phyloP scores from a whole-genome alignment of 1,139 yeast genomes.

The Lodderomyces margitis region DNA sequence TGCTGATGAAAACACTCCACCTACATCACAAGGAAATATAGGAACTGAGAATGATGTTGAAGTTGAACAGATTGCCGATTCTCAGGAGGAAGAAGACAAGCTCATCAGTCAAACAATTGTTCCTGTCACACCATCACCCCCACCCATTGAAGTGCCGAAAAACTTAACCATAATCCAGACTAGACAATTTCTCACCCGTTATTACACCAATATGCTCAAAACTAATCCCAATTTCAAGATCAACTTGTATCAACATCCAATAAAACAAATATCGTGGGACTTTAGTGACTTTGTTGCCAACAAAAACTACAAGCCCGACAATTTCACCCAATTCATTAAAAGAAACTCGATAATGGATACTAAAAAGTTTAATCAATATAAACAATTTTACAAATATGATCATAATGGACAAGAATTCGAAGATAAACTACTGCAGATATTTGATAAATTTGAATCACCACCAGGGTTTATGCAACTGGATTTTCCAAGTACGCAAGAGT shows the following conservation, averaged over 20 bases:
- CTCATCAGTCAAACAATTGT: not conserved
- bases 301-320: conserved; percentile 23
- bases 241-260: conserved; percentile 28
- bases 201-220: conserved; percentile 23
- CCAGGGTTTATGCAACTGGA: conserved; percentile 65
- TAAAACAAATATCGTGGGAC: conserved; percentile 36
- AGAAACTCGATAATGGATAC: conserved; percentile 19
- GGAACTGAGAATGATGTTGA: not conserved
- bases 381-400: conserved; percentile 22
- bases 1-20: not conserved
- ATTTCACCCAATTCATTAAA: conserved; percentile 8
- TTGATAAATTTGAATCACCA: conserved; percentile 54
- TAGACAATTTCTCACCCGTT: conserved; percentile 27
- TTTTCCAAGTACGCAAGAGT: conserved; percentile 61
- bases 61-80: conserved; percentile 20
- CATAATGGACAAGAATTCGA: conserved; percentile 23
- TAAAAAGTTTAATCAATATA: conserved; percentile 30
- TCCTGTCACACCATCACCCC: conserved; percentile 1
- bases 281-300: conserved; percentile 47
- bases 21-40: conserved; percentile 7
- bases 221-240: conserved; percentile 22
- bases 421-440: conserved; percentile 26
- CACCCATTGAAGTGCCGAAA: conserved; percentile 11
- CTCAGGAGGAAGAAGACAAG: conserved; percentile 18
- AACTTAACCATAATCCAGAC: conserved; percentile 27